Evolutionary conservation across 2,329 filamentous ascomycete genomes (phyloP), one percentile per base, ranked within the genome.

Genomic region (Aspergillus uvarum): DNA sequence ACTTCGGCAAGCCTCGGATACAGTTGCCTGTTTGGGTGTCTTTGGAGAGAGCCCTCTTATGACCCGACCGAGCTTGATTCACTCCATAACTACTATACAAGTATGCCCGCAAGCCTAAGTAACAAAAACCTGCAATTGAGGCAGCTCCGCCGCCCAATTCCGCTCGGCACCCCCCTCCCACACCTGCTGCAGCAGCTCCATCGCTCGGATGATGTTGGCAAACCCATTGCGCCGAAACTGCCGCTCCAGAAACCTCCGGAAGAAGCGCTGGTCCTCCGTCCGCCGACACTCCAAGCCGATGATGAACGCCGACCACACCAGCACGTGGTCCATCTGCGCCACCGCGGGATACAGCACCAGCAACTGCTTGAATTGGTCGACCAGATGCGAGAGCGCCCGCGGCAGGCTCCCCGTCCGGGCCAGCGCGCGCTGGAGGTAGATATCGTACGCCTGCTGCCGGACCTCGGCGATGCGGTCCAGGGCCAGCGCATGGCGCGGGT

Each of bases 281-380:
- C 4, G 14, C 29, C 51, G 44, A 31, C 64, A 59, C 55, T 66
- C 64, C 4, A 63, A 62, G 24, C 62, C 64, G 2, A 58, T 51
- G 19, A 66, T 66, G n/a, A 66, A 66, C 6, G 64, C 47, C n/a
- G 64, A 59, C 64, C 64, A 66, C 10, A 63, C 56, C 14, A 66
- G 56, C 49, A 61, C 56, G 52, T 63, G 61, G 11, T 59, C 59
- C 19, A 64, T 50, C 11, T 50, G 26, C n/a, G 59, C 21, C 6
- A 31, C 49, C 14, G 54, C 42, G 14, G 54, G 31, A 21, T 58
- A 54, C 22, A 32, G 32, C 10, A 22, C 32, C 1, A 59, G 10
- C 12, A 38, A 32, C 12, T 32, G 10, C 42, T 51, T 59, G 32
- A 55, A 59, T n/a, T 12, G 35, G 38, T 51, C 58, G 29, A 59